Evolutionary conservation across 768 basidiomycete genomes (phyloP).

Genomic region (Suillus tomentosus): DNA sequence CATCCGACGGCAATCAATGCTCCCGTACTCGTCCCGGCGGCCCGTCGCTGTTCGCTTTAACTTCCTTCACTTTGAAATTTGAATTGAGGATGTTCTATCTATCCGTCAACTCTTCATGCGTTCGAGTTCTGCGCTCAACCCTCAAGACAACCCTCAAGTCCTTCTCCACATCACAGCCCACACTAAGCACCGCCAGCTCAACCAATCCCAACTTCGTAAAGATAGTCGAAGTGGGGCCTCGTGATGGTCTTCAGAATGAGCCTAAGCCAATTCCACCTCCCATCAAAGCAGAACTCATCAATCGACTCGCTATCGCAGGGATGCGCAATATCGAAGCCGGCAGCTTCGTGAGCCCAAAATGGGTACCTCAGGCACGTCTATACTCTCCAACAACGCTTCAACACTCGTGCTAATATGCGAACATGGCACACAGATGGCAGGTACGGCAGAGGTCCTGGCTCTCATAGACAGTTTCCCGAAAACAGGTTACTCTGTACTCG

Average conservation of each 20-base stretch:
- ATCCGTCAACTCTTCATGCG: neutral
- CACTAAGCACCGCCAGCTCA: neutral
- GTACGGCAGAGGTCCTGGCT: conserved; percentile 74
- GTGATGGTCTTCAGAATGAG: conserved; percentile 94
- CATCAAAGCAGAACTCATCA: conserved; percentile 79
- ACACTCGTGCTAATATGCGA: neutral
- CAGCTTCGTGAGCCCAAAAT: conserved; percentile 91
- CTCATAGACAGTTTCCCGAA: conserved; percentile 52
- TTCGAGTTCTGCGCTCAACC: conserved; percentile 1
- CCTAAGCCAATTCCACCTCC: conserved; percentile 68
- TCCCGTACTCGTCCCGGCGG: too few species aligned
- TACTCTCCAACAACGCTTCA: conserved; percentile 1
- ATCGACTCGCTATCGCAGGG: conserved; percentile 70
- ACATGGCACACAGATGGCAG: conserved; percentile 70
- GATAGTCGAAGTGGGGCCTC: conserved; percentile 88
- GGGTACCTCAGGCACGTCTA: conserved; percentile 81
- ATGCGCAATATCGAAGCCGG: conserved; percentile 76
- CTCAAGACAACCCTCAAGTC: conserved; percentile 1
- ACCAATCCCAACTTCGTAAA: conserved; percentile 20
- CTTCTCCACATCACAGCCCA: conserved; percentile 4
- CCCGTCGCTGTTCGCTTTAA: neutral
- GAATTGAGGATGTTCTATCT: neutral
- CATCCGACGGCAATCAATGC: neutral
- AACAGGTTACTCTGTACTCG: conserved; percentile 76
- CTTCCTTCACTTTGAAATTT: neutral